phyloP scores from a whole-genome alignment of 331 rosid genomes.

The Arachis monticola region DNA sequence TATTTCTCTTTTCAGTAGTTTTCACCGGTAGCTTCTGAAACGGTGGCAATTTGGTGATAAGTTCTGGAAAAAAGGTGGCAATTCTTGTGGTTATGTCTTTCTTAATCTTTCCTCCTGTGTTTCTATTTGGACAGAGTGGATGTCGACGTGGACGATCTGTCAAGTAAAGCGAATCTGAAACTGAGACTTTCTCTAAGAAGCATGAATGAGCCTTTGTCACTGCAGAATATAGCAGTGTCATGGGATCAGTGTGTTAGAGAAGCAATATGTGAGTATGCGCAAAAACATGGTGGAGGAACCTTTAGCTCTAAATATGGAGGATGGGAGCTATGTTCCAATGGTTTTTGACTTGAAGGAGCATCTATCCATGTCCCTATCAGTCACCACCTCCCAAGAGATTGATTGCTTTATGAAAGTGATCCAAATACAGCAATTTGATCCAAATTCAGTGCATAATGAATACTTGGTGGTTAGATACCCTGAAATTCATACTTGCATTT shows the following conservation, averaged over 20 bases:
- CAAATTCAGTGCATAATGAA: no score
- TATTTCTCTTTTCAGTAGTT: background rate
- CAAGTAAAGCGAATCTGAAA: constrained; percentile 39
- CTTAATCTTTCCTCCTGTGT: background rate
- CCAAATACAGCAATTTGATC: background rate
- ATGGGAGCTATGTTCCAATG: constrained; percentile 44
- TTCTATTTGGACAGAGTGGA: constrained; percentile 25
- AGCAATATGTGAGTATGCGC: constrained; percentile 44
- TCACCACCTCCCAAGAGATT: background rate
- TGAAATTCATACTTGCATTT: no score
- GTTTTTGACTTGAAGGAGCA: constrained; percentile 14
- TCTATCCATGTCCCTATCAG: background rate
- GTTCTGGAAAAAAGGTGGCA: no score
- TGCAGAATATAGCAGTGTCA: constrained; percentile 41
- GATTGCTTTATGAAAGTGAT: background rate
- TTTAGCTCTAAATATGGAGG: constrained; percentile 54
- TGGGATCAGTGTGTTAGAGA: constrained; percentile 54
- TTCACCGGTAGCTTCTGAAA: background rate
- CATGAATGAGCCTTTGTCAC: constrained; percentile 41
- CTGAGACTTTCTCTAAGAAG: constrained; percentile 32
- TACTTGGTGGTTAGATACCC: no score
- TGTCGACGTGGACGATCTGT: constrained; percentile 37
- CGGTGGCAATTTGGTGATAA: no score
- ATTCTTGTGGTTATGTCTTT: background rate
- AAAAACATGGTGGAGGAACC: constrained; percentile 54